Percentiles rank a stretch among this genome's conserved stretches.
Evolutionary conservation across 106 monocot genomes (phyloP).

Genomic region (Acorus gramineus): DNA sequence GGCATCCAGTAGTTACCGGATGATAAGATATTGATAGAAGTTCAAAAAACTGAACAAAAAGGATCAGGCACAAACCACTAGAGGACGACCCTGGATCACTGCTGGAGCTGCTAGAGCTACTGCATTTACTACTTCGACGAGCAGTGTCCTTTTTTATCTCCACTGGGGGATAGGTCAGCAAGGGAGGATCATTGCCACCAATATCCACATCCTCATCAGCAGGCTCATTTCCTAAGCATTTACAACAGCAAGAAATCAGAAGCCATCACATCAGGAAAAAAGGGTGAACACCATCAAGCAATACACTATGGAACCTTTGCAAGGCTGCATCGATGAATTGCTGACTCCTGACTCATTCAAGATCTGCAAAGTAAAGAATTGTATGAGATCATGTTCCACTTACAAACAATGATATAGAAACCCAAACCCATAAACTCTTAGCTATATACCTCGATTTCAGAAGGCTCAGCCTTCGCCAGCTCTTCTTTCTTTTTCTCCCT

Average conservation of each 20-base stretch:
- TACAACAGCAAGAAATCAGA: no score
- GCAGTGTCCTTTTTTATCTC: slow-evolving; percentile 15
- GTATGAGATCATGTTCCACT: no score
- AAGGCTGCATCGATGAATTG: slow-evolving; percentile 54
- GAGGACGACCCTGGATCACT: slow-evolving; percentile 70
- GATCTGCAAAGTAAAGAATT: slow-evolving; percentile 20
- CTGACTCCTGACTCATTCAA: slow-evolving; percentile 58
- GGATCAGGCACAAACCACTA: slow-evolving; percentile 52
- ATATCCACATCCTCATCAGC: slow-evolving; percentile 15
- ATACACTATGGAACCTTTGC: slow-evolving; percentile 30
- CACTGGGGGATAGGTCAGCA: slow-evolving; percentile 3
- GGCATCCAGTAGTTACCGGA: no score
- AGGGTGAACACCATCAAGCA: no score
- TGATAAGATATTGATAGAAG: not conserved
- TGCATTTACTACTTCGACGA: slow-evolving; percentile 13
- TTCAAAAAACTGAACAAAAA: not conserved
- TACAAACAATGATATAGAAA: not conserved
- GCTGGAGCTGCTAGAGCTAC: slow-evolving; percentile 73
- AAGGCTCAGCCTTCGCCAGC: slow-evolving; percentile 32
- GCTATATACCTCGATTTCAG: slow-evolving; percentile 46
- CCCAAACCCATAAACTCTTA: not conserved
- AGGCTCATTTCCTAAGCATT: not conserved
- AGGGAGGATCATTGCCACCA: slow-evolving; percentile 14
- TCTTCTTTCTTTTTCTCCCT: slow-evolving; percentile 13
- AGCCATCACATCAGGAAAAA: no score